Evolutionary conservation across 164 flowering plant species (phyloP), one percentile per base, ranked within the genome.

Genomic region (Sextonia rubra): DNA sequence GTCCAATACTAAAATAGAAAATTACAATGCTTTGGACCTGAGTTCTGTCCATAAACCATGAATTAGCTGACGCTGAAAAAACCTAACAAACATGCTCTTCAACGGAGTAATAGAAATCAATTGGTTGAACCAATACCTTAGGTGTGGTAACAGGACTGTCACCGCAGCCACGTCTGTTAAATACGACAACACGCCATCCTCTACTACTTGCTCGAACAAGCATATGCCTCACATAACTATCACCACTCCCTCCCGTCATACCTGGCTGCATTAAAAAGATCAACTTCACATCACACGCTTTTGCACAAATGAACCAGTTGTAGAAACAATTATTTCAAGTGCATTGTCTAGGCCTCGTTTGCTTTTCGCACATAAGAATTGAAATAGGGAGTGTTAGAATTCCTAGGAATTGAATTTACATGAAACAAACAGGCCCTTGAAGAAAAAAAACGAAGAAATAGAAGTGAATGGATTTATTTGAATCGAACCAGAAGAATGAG

Each of bases 121-220:
- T 9, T 64, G 15, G 12, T 66, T 23, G 27, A 37, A 12, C 17
- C 2, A 60, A 60, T 82, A 92, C 99, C 94, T 91, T 90, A 75
- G 96, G 82, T 55, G 99, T 88, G 65, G 86, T 87, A 12, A 95
- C 97, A 3, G 99, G 98, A 75, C 98, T 88, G 60, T 83, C 72
- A 56, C 84, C 98, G 82, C 99, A 92, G 30, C 99, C 99, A 65
- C 98, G 90, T 77, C 97, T 88, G 78, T 95, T 95, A 79, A 91
- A 92, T 55, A 92, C 97, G 18, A 92, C 93, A n/a, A 84, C 93
- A 1, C 96, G 85, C 91, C 92, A 92, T 25, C 90, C 91, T 23
- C 81, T 85, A 30, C 80, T 84, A 71, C 86, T 85, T 0, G 99
- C 98, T 80, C 85, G 82, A 48, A 85, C 68, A 73, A 91, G 78